Percentiles rank a stretch among this genome's conserved stretches.
phyloP scores from a whole-genome alignment of 2,329 filamentous ascomycete genomes.

The Scedosporium aurantiacum region DNA sequence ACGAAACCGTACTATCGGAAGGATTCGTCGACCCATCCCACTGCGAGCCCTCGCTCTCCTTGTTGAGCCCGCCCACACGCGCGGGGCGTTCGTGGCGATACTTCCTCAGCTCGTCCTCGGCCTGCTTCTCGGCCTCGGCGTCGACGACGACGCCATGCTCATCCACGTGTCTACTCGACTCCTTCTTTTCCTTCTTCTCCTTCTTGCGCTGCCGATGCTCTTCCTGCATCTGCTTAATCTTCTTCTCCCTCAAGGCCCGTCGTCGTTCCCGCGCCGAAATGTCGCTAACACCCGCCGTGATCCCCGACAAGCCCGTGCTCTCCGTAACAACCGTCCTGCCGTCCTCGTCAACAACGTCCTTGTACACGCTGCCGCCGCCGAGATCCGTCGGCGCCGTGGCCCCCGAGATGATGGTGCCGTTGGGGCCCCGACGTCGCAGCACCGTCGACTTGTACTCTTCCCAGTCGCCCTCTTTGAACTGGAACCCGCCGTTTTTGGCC shows the following conservation, averaged over 20 bases:
- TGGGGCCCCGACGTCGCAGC: conserved; percentile 74
- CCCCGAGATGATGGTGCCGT: conserved; percentile 74
- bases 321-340: conserved; percentile 34
- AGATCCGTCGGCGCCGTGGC: conserved; percentile 74
- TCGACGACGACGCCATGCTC: conserved; percentile 52
- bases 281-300: conserved; percentile 48
- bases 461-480: conserved; percentile 80
- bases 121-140: conserved; percentile 50
- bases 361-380: conserved; percentile 79
- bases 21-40: conserved; percentile 67
- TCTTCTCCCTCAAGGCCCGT: conserved; percentile 40
- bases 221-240: conserved; percentile 26
- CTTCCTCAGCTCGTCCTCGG: conserved; percentile 59
- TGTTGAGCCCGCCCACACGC: conserved; percentile 81
- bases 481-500: conserved; percentile 91
- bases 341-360: conserved; percentile 50
- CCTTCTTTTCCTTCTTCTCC: conserved; percentile 27
- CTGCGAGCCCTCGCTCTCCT: conserved; percentile 62
- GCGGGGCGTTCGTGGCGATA: conserved; percentile 84
- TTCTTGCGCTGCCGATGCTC: conserved; percentile 24
- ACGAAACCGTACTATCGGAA: conserved; percentile 50
- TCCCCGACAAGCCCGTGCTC: conserved; percentile 36
- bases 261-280: conserved; percentile 43
- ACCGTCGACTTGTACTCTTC: conserved; percentile 98
- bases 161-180: conserved; percentile 31